Evolutionary conservation across 169 alveolate species (phyloP), one percentile per base, ranked within the genome.

Genomic region (Cryptosporidium sp.): DNA sequence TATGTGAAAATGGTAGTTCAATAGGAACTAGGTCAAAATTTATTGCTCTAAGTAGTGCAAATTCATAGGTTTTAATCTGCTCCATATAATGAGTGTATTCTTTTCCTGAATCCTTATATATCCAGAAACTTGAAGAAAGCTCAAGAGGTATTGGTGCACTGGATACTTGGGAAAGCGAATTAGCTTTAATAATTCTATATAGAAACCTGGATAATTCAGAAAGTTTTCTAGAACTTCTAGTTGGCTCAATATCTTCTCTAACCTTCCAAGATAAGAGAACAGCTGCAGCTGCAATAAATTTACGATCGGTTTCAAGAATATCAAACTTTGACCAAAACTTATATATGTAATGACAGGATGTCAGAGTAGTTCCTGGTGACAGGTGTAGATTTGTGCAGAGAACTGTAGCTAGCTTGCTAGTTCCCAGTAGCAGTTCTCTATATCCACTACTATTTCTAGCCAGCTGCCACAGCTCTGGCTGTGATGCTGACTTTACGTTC

Each of bases 241-340:
- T 62, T 33, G 89, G 89, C n/a, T 80, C 89, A 0, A 65, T 26
- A 39, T 80, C 89, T 39, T 80, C 89, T 29, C 89, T 60, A 35
- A 58, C 61, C 48, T 80, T 80, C 89, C 89, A 80, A 10, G 89
- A 69, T 14, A 80, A 37, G 39, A 80, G 75, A 7, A 80, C 75
- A 8, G 89, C 75, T 18, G 89, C 89, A n/a, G 89, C 73, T 48
- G 89, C 89, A 14, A 80, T 67, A 42, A 80, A 80, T 45, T 65
- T 60, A 31, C 89, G 35, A 44, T 80, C 89, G 7, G 89, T 80
- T 7, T 80, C 89, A 3, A 80, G 75, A 5, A 65, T 65, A 62
- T 80, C 89, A 60, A 61, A 80, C 60, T 80, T 80, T 37, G 89
- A 80, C 89, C 89, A 80, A 39, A 80, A 80, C 75, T 39, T 56